Percentiles rank a stretch among this genome's conserved stretches.
Conservation (phyloP, 306 rosid genomes). For the Acacia crassicarpa region DNA sequence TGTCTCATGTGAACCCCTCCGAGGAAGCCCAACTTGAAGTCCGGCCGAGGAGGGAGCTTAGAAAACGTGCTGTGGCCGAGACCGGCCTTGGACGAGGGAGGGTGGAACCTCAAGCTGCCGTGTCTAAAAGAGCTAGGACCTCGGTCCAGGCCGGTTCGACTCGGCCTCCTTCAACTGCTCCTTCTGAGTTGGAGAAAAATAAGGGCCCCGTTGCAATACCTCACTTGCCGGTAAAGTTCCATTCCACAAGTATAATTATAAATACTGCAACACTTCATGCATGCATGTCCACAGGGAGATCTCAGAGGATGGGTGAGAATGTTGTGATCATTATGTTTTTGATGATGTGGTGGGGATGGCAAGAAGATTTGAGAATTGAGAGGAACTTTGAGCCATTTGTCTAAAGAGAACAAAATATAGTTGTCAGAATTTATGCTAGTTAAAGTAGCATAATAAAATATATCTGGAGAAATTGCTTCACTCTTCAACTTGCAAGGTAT, state of each 20-base stretch:
- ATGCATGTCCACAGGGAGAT: constrained; percentile 89
- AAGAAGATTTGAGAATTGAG: background rate
- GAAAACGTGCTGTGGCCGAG: too few relatives aligned
- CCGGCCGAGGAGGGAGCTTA: too few relatives aligned
- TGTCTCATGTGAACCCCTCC: too few relatives aligned
- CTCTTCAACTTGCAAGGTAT: background rate
- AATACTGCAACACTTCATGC: constrained; percentile 96
- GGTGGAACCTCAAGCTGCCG: too few relatives aligned
- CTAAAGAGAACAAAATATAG: background rate
- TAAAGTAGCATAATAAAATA: background rate
- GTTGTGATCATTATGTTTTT: background rate
- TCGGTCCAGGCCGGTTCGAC: too few relatives aligned
- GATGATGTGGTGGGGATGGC: background rate
- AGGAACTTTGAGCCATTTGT: constrained; percentile 10
- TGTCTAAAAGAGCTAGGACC: too few relatives aligned
- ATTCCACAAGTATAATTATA: constrained; percentile 81
- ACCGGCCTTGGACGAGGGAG: too few relatives aligned
- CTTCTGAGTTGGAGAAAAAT: too few relatives aligned
- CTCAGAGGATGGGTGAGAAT: constrained; percentile 64
- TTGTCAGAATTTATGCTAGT: background rate
- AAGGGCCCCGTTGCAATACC: too few relatives aligned
- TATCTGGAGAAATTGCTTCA: background rate
- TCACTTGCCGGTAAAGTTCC: constrained; percentile 89
- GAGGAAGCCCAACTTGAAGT: too few relatives aligned
- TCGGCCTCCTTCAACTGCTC: too few relatives aligned